Base-by-base conservation (phyloP, 371 early-diverging fungal species). In the Mucor mucedo region DNA sequence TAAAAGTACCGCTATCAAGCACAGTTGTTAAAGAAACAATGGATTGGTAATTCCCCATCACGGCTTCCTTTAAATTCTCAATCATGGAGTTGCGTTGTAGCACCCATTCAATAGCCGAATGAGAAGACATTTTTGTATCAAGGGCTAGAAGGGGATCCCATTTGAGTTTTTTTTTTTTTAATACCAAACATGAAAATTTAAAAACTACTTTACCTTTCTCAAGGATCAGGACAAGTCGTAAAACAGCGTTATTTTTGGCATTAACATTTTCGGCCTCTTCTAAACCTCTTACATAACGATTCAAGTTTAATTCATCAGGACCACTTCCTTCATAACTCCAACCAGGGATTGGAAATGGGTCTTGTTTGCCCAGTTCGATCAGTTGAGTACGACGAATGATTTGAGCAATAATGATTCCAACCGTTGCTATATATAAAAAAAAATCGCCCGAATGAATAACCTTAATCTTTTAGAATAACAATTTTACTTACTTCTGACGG, bases 1-100 rank as follows among this genome's bases (percentile, higher is more conserved):
- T 69, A 10, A 71, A 77, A 8, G 64, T 45, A 4, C 91, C 91
- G 47, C 79, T 66, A 9, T 84, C 85, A 9, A 90, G 50, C 7
- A 88, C 78, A 8, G 83, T 75, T 9, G 77, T 70, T 3, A 91
- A 61, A 32, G 82, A 79, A 2, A 76, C 53, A 38, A 91, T 83
- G 8, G 74, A 78, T 29, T 77, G 82, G 50, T 87, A 91, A 47
- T 89, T 87, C 39, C 91, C 91, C 62, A 79, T 69, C 27, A 90
- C 77, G 6, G 91, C 90, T 32, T 78, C 77, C 52, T 84, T 85
- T 7, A 91, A 62, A 39, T 83, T 84, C 52, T 87, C 84, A 61
- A 89, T 65, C 16, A 85, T 48, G 1, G 77, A 68, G 2, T 84
- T 79, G 9, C 86, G 70, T 16, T 80, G 80, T 14, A 89, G 70